Evolutionary conservation across 805 yeast genomes (phyloP).

Genomic region (Sungouiella thailandica): DNA sequence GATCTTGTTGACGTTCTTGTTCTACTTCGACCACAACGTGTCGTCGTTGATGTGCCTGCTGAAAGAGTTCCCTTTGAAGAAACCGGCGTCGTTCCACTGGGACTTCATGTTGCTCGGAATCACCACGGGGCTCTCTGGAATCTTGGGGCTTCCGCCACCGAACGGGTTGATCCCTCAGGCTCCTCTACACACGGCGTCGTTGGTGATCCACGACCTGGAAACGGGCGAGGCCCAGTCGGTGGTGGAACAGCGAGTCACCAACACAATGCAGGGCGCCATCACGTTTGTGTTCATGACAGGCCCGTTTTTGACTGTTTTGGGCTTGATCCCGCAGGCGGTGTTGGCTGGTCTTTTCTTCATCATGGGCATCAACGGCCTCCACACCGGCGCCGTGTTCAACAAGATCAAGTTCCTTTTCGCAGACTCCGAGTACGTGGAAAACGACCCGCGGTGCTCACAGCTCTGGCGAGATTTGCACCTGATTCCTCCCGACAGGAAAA

Average conservation of each 20-base stretch:
- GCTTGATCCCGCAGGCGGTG: constrained; percentile 87
- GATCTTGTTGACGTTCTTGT: constrained; percentile 70
- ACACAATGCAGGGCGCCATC: constrained; percentile 77
- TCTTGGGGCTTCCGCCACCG: constrained; percentile 91
- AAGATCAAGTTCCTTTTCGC: constrained; percentile 59
- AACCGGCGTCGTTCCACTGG: constrained; percentile 91
- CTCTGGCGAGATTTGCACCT: constrained; percentile 26
- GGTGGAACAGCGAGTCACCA: constrained; percentile 87
- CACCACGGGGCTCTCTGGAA: constrained; percentile 82
- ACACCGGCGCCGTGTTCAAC: constrained; percentile 58
- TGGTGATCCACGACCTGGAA: constrained; percentile 49
- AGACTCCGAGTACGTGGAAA: constrained; percentile 41
- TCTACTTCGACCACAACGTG: constrained; percentile 94
- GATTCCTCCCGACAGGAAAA: constrained; percentile 23
- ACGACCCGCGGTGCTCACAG: constrained; percentile 34
- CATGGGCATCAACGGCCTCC: constrained; percentile 82
- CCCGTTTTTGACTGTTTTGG: constrained; percentile 77
- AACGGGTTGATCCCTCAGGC: constrained; percentile 98
- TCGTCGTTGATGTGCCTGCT: constrained; percentile 91
- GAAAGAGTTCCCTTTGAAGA: constrained; percentile 69
- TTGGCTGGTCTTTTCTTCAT: constrained; percentile 88
- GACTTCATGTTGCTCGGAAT: constrained; percentile 82
- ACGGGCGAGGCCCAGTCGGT: constrained; percentile 45
- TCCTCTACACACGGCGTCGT: constrained; percentile 80
- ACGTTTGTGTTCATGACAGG: constrained; percentile 85